phyloP scores from a whole-genome alignment of 2,329 filamentous ascomycete species.

The Cladosporium sp. region DNA sequence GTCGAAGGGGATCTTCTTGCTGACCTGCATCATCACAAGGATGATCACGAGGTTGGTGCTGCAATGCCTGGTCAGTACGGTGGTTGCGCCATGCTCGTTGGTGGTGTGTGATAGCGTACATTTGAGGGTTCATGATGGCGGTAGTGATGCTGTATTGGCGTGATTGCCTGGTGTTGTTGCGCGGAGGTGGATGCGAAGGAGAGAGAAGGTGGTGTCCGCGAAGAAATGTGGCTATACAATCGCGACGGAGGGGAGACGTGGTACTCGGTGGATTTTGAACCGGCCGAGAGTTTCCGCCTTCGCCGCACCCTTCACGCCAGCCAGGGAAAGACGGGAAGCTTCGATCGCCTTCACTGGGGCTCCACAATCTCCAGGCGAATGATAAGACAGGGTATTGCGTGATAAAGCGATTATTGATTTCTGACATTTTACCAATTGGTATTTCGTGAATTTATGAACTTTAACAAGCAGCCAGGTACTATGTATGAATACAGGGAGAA shows the following conservation, averaged over 20 bases:
- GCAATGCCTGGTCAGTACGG: slow-evolving; percentile 28
- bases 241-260: slow-evolving; percentile 6
- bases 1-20: slow-evolving; percentile 93
- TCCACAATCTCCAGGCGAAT: slow-evolving; percentile 2
- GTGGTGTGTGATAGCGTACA: slow-evolving; percentile 27
- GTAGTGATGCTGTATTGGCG: slow-evolving; percentile 6
- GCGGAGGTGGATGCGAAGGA: background rate
- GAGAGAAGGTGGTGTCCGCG: background rate
- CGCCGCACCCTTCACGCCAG: background rate
- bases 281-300: background rate
- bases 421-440: background rate
- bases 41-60: slow-evolving; percentile 94
- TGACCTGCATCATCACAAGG: slow-evolving; percentile 96
- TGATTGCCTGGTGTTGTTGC: slow-evolving; percentile 15
- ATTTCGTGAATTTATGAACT: background rate
- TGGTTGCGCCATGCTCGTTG: background rate
- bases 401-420: background rate
- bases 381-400: background rate
- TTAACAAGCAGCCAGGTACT: background rate
- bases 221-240: background rate
- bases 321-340: background rate
- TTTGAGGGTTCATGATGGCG: slow-evolving; percentile 38
- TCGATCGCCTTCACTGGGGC: background rate
- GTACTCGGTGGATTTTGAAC: background rate
- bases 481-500: background rate